Conservation (phyloP, 441 rosid genomes). For the Populus hybrid region DNA sequence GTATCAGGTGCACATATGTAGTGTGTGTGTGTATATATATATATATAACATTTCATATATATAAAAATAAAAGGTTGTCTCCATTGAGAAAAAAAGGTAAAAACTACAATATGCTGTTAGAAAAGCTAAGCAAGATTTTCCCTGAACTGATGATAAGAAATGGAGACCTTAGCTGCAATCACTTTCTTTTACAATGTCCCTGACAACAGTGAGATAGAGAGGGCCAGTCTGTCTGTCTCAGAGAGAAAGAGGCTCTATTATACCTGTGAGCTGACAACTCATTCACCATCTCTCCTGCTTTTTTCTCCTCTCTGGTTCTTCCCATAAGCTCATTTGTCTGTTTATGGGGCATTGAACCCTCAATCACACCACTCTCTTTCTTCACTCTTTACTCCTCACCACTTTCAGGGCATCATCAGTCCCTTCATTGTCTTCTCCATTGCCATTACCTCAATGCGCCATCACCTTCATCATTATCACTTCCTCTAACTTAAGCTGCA, state of each 20-base stretch:
- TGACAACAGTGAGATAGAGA: not conserved
- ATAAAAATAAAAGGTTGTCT: no score
- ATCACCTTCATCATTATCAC: not conserved
- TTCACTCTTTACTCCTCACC: not conserved
- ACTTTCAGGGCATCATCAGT: not conserved
- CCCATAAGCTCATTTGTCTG: conserved; percentile 17
- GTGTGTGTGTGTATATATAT: no score
- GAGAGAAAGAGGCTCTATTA: not conserved
- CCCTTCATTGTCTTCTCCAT: conserved; percentile 17
- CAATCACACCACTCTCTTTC: not conserved
- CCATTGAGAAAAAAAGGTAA: no score
- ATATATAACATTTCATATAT: no score
- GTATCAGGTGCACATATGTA: no score
- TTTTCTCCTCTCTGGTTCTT: not conserved
- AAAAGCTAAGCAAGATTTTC: no score
- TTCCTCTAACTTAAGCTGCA: not conserved
- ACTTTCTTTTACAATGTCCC: not conserved
- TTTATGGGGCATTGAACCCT: not conserved
- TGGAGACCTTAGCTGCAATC: not conserved
- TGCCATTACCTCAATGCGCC: not conserved
- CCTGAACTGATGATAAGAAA: not conserved
- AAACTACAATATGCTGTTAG: no score
- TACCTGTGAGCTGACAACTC: not conserved
- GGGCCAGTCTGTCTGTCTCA: not conserved
- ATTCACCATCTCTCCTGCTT: not conserved